Base-by-base conservation (phyloP, 176 grass and related monocot species). In the Chrysopogon serrulatus region DNA sequence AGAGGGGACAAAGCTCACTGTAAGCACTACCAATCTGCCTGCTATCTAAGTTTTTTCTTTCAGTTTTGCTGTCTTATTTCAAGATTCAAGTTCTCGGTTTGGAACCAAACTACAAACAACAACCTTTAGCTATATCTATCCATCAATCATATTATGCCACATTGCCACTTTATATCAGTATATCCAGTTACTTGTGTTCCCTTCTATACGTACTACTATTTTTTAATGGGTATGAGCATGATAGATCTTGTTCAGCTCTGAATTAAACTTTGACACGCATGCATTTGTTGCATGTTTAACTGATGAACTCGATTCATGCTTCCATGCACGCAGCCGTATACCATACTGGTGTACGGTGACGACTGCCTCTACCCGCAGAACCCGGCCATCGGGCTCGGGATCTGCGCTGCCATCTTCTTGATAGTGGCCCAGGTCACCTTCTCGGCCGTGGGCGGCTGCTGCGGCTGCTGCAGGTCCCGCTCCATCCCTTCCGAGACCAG, bases 351-450 rank as follows among this genome's bases (percentile, higher is more conserved):
- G 51, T 6, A 0, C 8, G 2, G 1, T 2, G 21, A 33, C 37
- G 10, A 21, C 14, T 85, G 51, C 65, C 1, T 28, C 2, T 86
- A 86, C 36, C 74, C 64, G 24, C 31, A 6, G 17, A 65, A 30
- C 61, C 34, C 79, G 0, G 57, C 67, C 24, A 6, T 65, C 21
- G 86, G 17, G 43, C 74, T 88, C 13, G 74, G 74, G 15, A 30
- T 88, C 2, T 84, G 68, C 68, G 54, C 81, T 3, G 67, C 11
- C 28, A 30, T 88, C 75, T 79, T 79, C 81, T 44, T 88, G 16
- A 0, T 74, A 5, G 33, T 65, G 0, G 75, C 75, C 11, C 81
- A 84, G 81, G 4, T 79, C 75, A 18, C 9, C 59, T n/a, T 79
- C 27, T 13, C 75, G 11, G 75, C 18, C 2, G 79, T 62, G 39